Evolutionary conservation across 768 basidiomycete species (phyloP), one percentile per base, ranked within the genome.

Genomic region (Boletus rubroflammeus): DNA sequence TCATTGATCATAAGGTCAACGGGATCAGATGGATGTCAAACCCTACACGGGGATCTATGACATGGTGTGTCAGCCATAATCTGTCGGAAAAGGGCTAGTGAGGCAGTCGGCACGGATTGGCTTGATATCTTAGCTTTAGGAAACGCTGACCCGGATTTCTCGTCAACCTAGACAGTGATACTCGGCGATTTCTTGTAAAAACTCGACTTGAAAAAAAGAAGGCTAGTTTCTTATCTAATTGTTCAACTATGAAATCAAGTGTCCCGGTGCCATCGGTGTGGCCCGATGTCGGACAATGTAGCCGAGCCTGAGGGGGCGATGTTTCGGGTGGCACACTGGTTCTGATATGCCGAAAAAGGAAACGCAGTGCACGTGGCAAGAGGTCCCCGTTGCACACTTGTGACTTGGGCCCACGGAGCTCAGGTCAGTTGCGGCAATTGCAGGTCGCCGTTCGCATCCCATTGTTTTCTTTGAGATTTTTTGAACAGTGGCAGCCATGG

Each of bases 401-500:
- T 14, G 6, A 15, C 25, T 23, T 26, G 26, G 26, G 8, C 14
- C 23, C 4, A 13, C n/a, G 13, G 11, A n/a, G n/a, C n/a, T n/a
- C n/a, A n/a, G n/a, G n/a, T n/a, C n/a, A n/a, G n/a, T n/a, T n/a
- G n/a, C n/a, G 42, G n/a, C 42, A 43, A 26, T 11, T n/a, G 6
- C 17, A 28, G 17, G n/a, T 9, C 35, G 17, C 9, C 19, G 19
- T 41, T 11, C 23, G n/a, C 25, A 28, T 26, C 47, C 21, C 15
- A 11, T 11, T 15, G 32, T 6, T 26, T 47, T 23, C 31, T 21
- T 39, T 39, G 15, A 39, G 10, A 17, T 17, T n/a, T n/a, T n/a
- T 28, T 6, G 5, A 25, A 26, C n/a, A n/a, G 25, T 14, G n/a
- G n/a, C 25, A 52, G 32, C 11, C 51, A 67, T 66, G 64, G 64